These are phyloP conservation scores for Vitellaria paradoxa DNA, from an alignment of 179 eudicot genomes.

Conservation along the genomic window DNA sequence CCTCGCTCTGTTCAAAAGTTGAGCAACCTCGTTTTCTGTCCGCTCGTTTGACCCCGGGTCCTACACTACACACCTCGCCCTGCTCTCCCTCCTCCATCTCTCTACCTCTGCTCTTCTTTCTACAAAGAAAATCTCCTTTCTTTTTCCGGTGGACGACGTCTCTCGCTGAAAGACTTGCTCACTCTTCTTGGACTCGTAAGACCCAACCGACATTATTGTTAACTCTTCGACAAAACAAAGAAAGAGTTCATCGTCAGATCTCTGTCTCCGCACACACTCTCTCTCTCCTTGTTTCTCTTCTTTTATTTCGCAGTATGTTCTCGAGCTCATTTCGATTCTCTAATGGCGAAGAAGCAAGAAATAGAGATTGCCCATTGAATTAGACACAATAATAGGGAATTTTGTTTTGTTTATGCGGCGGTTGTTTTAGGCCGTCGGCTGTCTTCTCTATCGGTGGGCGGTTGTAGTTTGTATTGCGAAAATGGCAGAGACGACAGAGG, in stretches of 20 bases:
- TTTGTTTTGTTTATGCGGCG: background rate
- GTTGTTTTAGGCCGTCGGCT: too few relatives aligned
- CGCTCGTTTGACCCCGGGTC: conserved; percentile 22
- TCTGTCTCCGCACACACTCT: background rate
- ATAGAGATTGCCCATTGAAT: background rate
- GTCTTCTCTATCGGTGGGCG: background rate
- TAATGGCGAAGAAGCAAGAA: conserved; percentile 2
- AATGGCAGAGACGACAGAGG: conserved; percentile 62
- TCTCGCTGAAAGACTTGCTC: background rate
- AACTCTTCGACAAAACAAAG: background rate
- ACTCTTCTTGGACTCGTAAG: conserved; percentile 5
- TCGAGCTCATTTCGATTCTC: background rate
- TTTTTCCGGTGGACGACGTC: conserved; percentile 13
- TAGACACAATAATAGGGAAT: background rate
- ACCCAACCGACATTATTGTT: background rate
- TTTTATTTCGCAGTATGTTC: background rate
- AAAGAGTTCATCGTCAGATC: background rate
- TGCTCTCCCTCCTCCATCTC: conserved; percentile 11
- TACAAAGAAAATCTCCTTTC: background rate
- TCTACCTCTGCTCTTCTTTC: conserved; percentile 3
- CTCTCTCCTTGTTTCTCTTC: background rate
- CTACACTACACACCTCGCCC: background rate
- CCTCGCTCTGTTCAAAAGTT: too few relatives aligned
- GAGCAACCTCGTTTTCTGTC: background rate
- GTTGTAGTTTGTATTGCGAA: background rate